Conservation (phyloP, 768 basidiomycete species). For the Lactifluus volemus region DNA sequence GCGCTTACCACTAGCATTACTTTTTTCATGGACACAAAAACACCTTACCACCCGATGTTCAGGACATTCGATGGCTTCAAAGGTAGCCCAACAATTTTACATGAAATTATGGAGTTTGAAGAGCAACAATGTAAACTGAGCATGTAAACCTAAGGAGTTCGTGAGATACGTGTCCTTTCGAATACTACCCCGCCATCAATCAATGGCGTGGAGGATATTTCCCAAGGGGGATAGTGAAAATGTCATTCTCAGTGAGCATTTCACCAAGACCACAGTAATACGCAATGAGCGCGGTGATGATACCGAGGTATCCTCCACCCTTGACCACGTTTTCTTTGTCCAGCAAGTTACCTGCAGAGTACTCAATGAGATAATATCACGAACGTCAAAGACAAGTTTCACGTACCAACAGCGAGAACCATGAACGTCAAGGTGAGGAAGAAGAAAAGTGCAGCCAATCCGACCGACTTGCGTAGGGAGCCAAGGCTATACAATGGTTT, state of each 20-base stretch:
- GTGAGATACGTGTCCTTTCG: background rate
- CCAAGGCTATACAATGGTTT: constrained; percentile 32
- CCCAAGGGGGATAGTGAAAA: constrained; percentile 36
- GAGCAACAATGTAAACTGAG: background rate
- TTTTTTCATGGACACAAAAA: too few relatives aligned
- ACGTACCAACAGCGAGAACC: constrained; percentile 36
- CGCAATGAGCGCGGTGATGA: constrained; percentile 40
- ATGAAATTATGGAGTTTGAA: background rate
- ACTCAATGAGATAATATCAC: constrained; percentile 18
- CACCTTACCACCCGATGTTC: too few relatives aligned
- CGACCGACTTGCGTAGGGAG: constrained; percentile 41
- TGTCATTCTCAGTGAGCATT: constrained; percentile 31
- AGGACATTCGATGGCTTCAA: too few relatives aligned
- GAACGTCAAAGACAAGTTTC: background rate
- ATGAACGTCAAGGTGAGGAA: constrained; percentile 49
- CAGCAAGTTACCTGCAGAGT: background rate
- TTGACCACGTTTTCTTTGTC: constrained; percentile 21
- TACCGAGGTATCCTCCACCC: constrained; percentile 34
- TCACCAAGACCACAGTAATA: constrained; percentile 39
- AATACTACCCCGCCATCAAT: background rate
- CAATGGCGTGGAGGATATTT: background rate
- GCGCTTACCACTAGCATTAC: too few relatives aligned
- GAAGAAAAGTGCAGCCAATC: constrained; percentile 41
- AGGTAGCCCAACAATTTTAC: too few relatives aligned
- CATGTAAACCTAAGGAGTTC: background rate